A percentile compares a stretch with the other conserved stretches of the same genome.
These are phyloP conservation scores for Sclerotinia subarctica DNA, from an alignment of 2,329 filamentous ascomycete genomes.

Conservation along the genomic window DNA sequence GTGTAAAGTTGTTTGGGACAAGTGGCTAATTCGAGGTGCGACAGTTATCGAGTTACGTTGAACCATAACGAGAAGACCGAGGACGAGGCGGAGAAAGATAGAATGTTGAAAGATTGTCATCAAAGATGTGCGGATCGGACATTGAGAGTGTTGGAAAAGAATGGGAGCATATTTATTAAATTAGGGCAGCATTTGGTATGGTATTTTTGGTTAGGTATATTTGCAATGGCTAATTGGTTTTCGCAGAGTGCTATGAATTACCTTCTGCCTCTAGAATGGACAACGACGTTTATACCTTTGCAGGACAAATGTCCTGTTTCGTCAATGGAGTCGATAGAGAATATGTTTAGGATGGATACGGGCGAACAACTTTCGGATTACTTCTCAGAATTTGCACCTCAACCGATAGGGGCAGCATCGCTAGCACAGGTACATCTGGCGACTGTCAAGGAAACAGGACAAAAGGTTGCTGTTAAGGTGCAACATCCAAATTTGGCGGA, in stretches of 20 bases:
- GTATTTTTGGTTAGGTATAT: background rate
- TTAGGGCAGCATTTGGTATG: slow-evolving; percentile 83
- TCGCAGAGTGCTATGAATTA: slow-evolving; percentile 87
- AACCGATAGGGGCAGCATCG: slow-evolving; percentile 88
- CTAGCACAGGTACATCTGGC: slow-evolving; percentile 93
- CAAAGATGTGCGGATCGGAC: slow-evolving; percentile 89
- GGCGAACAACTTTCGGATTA: slow-evolving; percentile 73
- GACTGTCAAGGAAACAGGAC: slow-evolving; percentile 73
- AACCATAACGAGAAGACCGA: slow-evolving; percentile 62
- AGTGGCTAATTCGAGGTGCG: slow-evolving; percentile 9
- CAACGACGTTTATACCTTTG: slow-evolving; percentile 88
- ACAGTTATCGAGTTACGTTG: slow-evolving; percentile 82
- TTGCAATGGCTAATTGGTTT: slow-evolving; percentile 28
- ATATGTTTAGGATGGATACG: slow-evolving; percentile 84
- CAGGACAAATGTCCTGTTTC: slow-evolving; percentile 96
- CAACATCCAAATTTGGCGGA: slow-evolving; percentile 88
- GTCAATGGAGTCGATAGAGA: slow-evolving; percentile 78
- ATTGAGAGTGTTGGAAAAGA: slow-evolving; percentile 83
- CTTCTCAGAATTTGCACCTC: slow-evolving; percentile 78
- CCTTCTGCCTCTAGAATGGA: slow-evolving; percentile 87
- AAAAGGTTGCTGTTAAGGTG: slow-evolving; percentile 92
- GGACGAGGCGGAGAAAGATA: slow-evolving; percentile 62
- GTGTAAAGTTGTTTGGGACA: background rate
- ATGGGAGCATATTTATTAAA: slow-evolving; percentile 98
- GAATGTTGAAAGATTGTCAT: slow-evolving; percentile 77